Base-by-base conservation (phyloP, 2,329 filamentous ascomycete genomes). In the Fonsecaea monophora region DNA sequence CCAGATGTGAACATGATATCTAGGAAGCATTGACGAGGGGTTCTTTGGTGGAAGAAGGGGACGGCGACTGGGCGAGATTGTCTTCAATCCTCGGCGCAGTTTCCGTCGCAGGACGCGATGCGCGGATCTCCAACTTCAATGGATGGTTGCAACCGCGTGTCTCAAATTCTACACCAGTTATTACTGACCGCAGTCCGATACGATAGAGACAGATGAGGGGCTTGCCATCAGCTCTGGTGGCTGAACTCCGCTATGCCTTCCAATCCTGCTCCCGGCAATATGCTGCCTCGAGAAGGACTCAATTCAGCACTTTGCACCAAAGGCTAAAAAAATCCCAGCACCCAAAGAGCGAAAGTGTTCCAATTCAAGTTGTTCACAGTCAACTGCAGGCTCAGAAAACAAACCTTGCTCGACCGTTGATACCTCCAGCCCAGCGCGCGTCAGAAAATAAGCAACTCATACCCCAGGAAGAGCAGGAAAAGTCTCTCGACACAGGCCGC, bases 181-280 rank as follows among this genome's bases (percentile, higher is more conserved):
- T 25, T 3, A 25, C 25, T 10, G 45, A 50, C 18, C 1, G 45
- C 18, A 50, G 45, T 10, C 25, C 8, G 21, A 25, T 21, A 21
- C 45, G 3, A 50, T 21, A 3, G 9, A 50, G 32, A 18, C 38
- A 35, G 21, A 70, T 70, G 68, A 40, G 63, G 18, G 59, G 53
- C 42, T 18, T 70, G 30, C 70, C 70, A 9, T 37, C 56, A 15
- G 64, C 64, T 50, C 60, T 72, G 34, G 38, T 72, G 32, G 65
- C 65, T 13, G 68, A 72, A 57, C 62, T 72, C 25, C 70, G 70
- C 32, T 38, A 59, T 34, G 70, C 67, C 35, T 72, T 73, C 62
- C 64, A 60, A 54, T 38, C 64, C 15, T 73, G 70, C 57, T 62
- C 69, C 37, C 60, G 68, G 61, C 67, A 68, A 54, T 57, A 70